phyloP scores from a whole-genome alignment of 1,139 yeast species.

The Lizanozyma gosingica region DNA sequence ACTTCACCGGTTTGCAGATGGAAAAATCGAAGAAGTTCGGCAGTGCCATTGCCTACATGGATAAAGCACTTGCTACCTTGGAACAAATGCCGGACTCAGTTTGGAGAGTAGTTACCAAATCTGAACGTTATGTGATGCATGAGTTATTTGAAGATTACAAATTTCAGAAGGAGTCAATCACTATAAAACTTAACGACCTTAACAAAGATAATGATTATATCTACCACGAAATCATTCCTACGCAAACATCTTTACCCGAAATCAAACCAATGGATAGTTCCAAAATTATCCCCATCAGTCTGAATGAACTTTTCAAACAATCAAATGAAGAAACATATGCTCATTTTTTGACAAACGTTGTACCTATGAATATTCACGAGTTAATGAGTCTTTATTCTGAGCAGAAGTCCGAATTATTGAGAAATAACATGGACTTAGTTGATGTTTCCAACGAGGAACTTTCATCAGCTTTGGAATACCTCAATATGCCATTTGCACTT shows the following conservation, averaged over 20 bases:
- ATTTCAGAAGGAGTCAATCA: conserved; percentile 36
- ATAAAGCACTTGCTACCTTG: conserved; percentile 37
- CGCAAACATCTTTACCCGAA: conserved; percentile 44
- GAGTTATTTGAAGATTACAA: conserved; percentile 36
- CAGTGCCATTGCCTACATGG: conserved; percentile 62
- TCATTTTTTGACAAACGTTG: conserved; percentile 51
- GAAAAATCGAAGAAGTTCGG: conserved; percentile 57
- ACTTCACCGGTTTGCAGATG: conserved; percentile 43
- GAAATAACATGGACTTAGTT: conserved; percentile 66
- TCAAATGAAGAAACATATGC: conserved; percentile 49
- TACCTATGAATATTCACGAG: conserved; percentile 84
- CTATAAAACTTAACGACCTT: conserved; percentile 37
- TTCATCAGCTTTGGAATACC: conserved; percentile 67
- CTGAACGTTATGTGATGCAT: conserved; percentile 20
- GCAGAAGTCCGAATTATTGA: conserved; percentile 68
- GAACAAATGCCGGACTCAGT: conserved; percentile 18
- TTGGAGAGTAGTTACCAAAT: conserved; percentile 19
- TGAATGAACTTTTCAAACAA: conserved; percentile 24
- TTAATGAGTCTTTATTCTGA: conserved; percentile 83
- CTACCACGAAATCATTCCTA: conserved; percentile 71
- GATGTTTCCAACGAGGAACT: conserved; percentile 78
- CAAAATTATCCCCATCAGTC: conserved; percentile 48
- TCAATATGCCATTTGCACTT: conserved; percentile 65
- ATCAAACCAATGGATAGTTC: conserved; percentile 73
- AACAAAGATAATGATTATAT: conserved; percentile 85